A percentile compares a stretch with the other conserved stretches of the same genome.
Evolutionary conservation across 176 grass and related monocot genomes (phyloP).

Genomic region (Zoysia japonica): DNA sequence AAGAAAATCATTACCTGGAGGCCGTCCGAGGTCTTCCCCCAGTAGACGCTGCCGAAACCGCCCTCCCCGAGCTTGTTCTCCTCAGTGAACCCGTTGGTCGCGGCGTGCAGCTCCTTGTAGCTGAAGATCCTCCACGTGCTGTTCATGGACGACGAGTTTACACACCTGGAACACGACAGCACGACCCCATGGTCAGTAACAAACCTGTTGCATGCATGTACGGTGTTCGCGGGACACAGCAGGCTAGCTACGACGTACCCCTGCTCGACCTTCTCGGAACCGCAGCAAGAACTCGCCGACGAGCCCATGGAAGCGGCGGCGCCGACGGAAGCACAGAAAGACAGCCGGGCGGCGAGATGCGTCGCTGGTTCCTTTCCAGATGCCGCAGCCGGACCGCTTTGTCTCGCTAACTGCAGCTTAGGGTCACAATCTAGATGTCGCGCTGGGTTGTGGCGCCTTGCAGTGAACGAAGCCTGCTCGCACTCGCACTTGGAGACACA

Average conservation of each 20-base stretch:
- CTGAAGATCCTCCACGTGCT: constrained; percentile 66
- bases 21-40: constrained; percentile 66
- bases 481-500: background rate
- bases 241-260: constrained; percentile 3
- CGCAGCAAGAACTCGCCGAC: constrained; percentile 54
- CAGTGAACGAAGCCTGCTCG: background rate
- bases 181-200: background rate
- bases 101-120: constrained; percentile 70
- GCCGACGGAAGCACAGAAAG: background rate
- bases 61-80: constrained; percentile 75
- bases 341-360: background rate
- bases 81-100: constrained; percentile 70
- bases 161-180: background rate
- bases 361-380: background rate
- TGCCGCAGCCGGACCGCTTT: no score
- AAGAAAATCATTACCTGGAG: constrained; percentile 22
- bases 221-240: no score
- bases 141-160: constrained; percentile 24
- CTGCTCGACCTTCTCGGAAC: constrained; percentile 48
- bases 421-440: background rate
- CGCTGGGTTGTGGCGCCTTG: background rate
- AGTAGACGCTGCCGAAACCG: constrained; percentile 74
- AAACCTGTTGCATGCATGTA: background rate
- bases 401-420: no score
- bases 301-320: constrained; percentile 46